A percentile compares a stretch with the other conserved stretches of the same genome.
Conservation (phyloP, 2,329 filamentous ascomycete genomes). For the Fusarium napiforme region DNA sequence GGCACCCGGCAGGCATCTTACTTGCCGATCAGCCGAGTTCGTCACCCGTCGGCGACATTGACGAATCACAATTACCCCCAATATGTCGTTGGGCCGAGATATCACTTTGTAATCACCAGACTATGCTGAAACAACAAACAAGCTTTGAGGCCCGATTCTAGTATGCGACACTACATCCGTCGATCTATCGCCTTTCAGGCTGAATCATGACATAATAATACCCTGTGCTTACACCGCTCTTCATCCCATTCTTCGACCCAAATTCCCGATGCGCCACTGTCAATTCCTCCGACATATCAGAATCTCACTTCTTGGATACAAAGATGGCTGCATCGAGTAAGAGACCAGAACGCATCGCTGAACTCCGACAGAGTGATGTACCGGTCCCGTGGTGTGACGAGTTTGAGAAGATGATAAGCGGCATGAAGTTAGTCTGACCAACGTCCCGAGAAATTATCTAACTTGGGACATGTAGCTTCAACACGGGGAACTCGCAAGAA, state of each 20-base stretch:
- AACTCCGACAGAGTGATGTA: constrained; percentile 1
- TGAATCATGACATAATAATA: background rate
- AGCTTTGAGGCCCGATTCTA: background rate
- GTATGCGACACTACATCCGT: background rate
- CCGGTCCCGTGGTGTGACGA: constrained; percentile 20
- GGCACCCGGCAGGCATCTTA: too few species aligned
- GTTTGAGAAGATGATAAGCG: constrained; percentile 24
- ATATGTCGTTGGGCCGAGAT: background rate
- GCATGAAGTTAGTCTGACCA: background rate
- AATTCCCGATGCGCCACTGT: background rate
- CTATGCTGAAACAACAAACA: background rate
- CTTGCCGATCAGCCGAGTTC: background rate
- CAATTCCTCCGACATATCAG: background rate
- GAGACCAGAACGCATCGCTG: background rate
- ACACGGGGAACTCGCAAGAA: background rate
- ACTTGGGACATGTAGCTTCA: background rate
- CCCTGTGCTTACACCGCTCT: background rate
- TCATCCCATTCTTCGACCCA: background rate
- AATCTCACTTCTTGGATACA: background rate
- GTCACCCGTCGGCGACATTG: background rate
- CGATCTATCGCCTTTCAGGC: background rate
- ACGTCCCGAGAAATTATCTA: accelerated
- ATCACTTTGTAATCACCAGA: background rate
- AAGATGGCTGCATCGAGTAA: constrained; percentile 12
- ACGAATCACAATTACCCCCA: background rate